Conservation (phyloP, 2,329 filamentous ascomycete genomes). For the Didymella arachidicola region DNA sequence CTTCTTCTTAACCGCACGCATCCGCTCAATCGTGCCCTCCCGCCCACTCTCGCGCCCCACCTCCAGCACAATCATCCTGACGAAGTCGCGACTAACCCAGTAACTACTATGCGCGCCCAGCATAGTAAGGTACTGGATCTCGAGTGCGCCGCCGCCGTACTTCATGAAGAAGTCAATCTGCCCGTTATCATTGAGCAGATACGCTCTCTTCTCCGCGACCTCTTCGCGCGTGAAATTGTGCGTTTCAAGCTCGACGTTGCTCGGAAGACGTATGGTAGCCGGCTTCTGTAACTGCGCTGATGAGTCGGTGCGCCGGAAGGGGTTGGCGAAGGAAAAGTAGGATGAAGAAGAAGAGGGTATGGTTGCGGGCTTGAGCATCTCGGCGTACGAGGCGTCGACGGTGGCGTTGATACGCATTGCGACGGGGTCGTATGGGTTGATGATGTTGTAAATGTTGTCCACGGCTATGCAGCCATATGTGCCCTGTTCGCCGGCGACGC, state of each 20-base stretch:
- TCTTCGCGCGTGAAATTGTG: slow-evolving; percentile 95
- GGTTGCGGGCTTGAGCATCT: slow-evolving; percentile 76
- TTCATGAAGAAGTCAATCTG: slow-evolving; percentile 91
- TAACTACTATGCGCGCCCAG: slow-evolving; percentile 93
- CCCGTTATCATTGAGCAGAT: slow-evolving; percentile 91
- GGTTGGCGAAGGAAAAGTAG: slow-evolving; percentile 53
- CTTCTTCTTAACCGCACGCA: slow-evolving; percentile 64
- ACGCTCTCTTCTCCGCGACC: slow-evolving; percentile 86
- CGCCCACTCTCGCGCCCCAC: slow-evolving; percentile 78
- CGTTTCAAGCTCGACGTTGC: slow-evolving; percentile 84
- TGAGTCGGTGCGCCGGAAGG: slow-evolving; percentile 49
- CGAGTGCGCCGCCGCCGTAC: slow-evolving; percentile 83
- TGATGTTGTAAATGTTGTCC: slow-evolving; percentile 95
- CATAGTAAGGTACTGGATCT: slow-evolving; percentile 98
- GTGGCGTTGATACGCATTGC: slow-evolving; percentile 92
- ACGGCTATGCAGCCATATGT: slow-evolving; percentile 90
- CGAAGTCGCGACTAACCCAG: slow-evolving; percentile 86
- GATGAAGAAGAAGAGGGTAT: slow-evolving; percentile 74
- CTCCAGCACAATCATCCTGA: slow-evolving; percentile 89
- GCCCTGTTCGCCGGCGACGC: slow-evolving; percentile 78
- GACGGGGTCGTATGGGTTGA: slow-evolving; percentile 80
- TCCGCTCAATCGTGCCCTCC: slow-evolving; percentile 60
- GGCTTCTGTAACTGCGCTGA: slow-evolving; percentile 38
- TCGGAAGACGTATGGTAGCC: slow-evolving; percentile 52
- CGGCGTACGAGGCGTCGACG: slow-evolving; percentile 81